Base-by-base conservation (phyloP, 2,329 filamentous ascomycete species). In the Exophiala spinifera region DNA sequence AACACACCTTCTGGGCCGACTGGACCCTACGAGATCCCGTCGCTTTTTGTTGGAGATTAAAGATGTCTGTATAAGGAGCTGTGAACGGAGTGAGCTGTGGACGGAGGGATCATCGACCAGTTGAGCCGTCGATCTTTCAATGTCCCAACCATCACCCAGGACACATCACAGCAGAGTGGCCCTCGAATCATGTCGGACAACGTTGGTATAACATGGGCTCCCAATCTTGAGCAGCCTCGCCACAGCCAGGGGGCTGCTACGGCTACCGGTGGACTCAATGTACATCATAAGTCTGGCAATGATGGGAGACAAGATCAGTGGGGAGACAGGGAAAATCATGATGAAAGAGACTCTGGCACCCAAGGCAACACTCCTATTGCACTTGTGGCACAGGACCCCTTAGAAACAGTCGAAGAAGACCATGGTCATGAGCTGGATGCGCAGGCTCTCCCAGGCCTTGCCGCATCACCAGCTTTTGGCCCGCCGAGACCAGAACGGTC, bases 301-400 rank as follows among this genome's bases (percentile, higher is more conserved):
- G 17, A 14, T 46, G 56, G 33, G 23, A 49, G 37, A 34, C 28
- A 37, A 3, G 4, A 33, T 20, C 43, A 47, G 19, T 46, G 46
- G 37, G 28, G 10, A 7, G 46, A 46, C 21, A 28, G 28, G 17
- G 53, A 44, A 6, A 36, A 42, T 36, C 46, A 19, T 39, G 44
- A 49, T 45, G 55, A 40, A 21, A 49, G 42, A 34, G 57, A 57
- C 45, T 49, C 51, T 6, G 49, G 46, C 14, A 60, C 57, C 23
- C 57, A 60, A 40, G 47, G 57, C 31, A 60, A 57, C 39, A 60
- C 57, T n/a, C 57, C 57, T 23, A 51, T 31, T 31, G 57, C 57
- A 1, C 48, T 60, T 25, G 49, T 51, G 13, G 57, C 57, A 14
- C 57, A 53, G 31, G 20, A 47, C 15, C 45, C 46, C 15, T 10